phyloP scores from a whole-genome alignment of 305 asterid genomes.

The Andrographis paniculata region DNA sequence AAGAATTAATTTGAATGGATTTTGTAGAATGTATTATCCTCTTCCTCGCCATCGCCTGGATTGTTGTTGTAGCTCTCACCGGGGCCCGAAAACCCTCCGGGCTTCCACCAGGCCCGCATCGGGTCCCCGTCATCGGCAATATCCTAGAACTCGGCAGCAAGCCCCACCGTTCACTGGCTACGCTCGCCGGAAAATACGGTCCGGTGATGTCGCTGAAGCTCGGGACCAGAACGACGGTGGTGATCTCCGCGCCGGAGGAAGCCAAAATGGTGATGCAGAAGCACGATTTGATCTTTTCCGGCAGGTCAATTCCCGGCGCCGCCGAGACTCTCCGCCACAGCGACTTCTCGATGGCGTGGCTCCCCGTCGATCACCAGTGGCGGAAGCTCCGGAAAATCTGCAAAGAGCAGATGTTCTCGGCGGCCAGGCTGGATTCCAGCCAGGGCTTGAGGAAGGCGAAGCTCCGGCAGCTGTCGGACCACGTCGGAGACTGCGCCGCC shows the following conservation, averaged over 20 bases:
- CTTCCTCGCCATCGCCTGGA: background rate
- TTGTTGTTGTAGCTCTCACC: too few species aligned
- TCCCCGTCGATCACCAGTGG: slow-evolving; percentile 14
- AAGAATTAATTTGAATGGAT: background rate
- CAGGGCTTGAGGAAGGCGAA: slow-evolving; percentile 14
- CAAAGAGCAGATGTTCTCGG: slow-evolving; percentile 19
- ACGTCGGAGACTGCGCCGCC: slow-evolving; percentile 5
- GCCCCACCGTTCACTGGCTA: slow-evolving; percentile 28
- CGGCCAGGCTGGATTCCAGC: slow-evolving; percentile 12
- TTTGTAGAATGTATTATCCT: background rate
- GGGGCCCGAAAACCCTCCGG: slow-evolving; percentile 7
- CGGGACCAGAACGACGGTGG: slow-evolving; percentile 19
- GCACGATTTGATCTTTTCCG: slow-evolving; percentile 15
- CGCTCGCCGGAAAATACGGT: slow-evolving; percentile 32
- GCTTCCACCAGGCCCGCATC: slow-evolving; percentile 35
- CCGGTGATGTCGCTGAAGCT: slow-evolving; percentile 30
- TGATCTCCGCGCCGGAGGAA: slow-evolving; percentile 21
- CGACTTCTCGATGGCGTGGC: slow-evolving; percentile 10
- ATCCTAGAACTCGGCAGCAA: slow-evolving; percentile 26
- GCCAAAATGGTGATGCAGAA: slow-evolving; percentile 19
- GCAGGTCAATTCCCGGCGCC: slow-evolving; percentile 1
- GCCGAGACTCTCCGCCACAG: slow-evolving; percentile 12
- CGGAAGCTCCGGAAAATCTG: slow-evolving; percentile 16
- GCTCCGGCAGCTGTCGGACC: slow-evolving; percentile 13
- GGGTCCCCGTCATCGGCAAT: slow-evolving; percentile 25